Base-by-base conservation (phyloP, 2,329 filamentous ascomycete species). In the Fusarium verrucosum region DNA sequence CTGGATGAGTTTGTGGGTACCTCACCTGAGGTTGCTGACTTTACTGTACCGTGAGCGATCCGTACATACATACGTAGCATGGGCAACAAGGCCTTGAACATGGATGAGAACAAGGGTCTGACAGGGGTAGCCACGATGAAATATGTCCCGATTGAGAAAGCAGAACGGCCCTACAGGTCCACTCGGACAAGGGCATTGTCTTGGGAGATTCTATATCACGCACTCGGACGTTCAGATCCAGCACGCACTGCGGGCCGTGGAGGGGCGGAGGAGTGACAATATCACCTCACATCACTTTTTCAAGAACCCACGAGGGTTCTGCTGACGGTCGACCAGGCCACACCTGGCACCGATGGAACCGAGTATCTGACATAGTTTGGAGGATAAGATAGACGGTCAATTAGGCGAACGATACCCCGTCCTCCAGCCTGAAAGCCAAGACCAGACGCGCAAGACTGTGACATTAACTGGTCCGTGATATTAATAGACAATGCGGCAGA, bases 51-150 rank as follows among this genome's bases (percentile, higher is more conserved):
- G 56, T 17, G 45, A 40, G 49, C 36, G 28, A 64, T 44, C 36
- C 30, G 44, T n/a, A n/a, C n/a, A n/a, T n/a, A n/a, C n/a, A n/a
- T n/a, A n/a, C n/a, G n/a, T 62, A 70, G 51, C 53, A 50, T 44
- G 62, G 68, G 58, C 47, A 68, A 65, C 69, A 58, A 67, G 71
- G 62, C 65, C 69, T 58, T 56, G 43, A 58, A 61, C 63, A 50
- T 52, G 63, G 57, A 44, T 38, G 36, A 44, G 38, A 43, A 37
- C 66, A 50, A 51, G 61, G 45, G 46, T 58, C 41, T 50, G 55
- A 58, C 53, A 50, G 47, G 65, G 54, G 53, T 65, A 56, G 51
- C 38, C 55, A 62, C 45, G 44, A 62, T 55, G 40, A 47, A 38
- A 62, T 61, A 50, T 60, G 41, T 36, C 58, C 59, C 50, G 60